phyloP scores from a whole-genome alignment of 176 grass and related monocot species.

The Aegilops tauschii region DNA sequence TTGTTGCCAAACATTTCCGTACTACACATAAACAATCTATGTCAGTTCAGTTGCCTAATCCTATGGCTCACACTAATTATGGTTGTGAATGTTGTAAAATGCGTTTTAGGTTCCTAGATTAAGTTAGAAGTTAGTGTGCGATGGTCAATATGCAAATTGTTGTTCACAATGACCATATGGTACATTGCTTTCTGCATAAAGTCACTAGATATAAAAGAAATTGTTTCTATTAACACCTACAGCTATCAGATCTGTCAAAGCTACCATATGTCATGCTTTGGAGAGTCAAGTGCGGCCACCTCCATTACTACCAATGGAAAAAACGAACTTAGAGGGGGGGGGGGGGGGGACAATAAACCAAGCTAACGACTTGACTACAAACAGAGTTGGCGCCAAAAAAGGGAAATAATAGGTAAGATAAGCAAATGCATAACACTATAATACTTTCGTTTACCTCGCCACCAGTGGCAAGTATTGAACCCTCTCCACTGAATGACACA shows the following conservation, averaged over 20 bases:
- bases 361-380: not conserved
- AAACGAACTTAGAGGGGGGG: not conserved
- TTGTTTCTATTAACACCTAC: not conserved
- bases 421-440: not conserved
- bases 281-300: not conserved
- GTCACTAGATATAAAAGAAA: not conserved
- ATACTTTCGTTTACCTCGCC: conserved; percentile 53
- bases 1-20: not conserved
- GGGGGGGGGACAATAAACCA: not conserved
- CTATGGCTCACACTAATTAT: not conserved
- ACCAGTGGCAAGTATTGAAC: conserved; percentile 79
- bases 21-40: not conserved
- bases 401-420: no score
- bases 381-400: not conserved
- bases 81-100: not conserved
- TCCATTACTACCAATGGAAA: not conserved
- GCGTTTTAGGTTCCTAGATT: not conserved
- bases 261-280: no score
- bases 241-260: not conserved
- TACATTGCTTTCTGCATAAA: conserved; percentile 9
- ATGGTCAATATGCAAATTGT: not conserved
- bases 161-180: not conserved
- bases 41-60: conserved; percentile 6
- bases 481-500: conserved; percentile 71
- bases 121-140: not conserved